Percentiles rank a stretch among this genome's conserved stretches.
These are phyloP conservation scores for Epichloe typhina DNA, from an alignment of 2,329 filamentous ascomycete species.

Conservation along the genomic window DNA sequence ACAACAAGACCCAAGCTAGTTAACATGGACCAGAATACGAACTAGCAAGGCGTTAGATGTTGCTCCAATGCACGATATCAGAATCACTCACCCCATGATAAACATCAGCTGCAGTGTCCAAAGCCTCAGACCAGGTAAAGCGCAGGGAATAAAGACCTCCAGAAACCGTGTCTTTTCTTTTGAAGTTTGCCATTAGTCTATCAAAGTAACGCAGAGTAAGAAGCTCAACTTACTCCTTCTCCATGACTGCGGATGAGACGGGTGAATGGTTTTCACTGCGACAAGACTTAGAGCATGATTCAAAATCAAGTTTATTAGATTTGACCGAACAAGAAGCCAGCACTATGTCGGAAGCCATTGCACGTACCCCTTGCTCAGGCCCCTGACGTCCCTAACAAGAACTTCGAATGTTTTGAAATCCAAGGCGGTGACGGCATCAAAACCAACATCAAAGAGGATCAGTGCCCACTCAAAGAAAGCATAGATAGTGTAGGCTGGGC, in stretches of 20 bases:
- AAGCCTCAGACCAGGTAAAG: constrained; percentile 60
- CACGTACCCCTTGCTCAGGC: constrained; percentile 95
- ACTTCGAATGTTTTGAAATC: constrained; percentile 88
- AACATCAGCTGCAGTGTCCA: constrained; percentile 77
- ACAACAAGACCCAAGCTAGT: constrained; percentile 80
- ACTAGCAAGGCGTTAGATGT: constrained; percentile 35
- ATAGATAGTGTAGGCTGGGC: constrained; percentile 84
- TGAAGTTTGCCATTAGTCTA: background rate
- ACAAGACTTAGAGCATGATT: constrained; percentile 27
- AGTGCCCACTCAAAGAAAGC: constrained; percentile 97
- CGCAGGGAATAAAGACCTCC: constrained; percentile 54
- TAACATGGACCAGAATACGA: constrained; percentile 89
- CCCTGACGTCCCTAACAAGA: constrained; percentile 77
- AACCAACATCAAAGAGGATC: constrained; percentile 88
- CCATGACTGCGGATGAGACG: constrained; percentile 37
- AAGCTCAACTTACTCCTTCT: constrained; percentile 56
- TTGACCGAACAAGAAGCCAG: constrained; percentile 17
- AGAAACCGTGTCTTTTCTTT: constrained; percentile 62
- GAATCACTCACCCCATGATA: constrained; percentile 68
- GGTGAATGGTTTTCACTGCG: constrained; percentile 34
- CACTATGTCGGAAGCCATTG: constrained; percentile 81
- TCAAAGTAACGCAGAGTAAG: background rate
- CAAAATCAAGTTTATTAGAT: constrained; percentile 19
- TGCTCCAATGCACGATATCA: background rate
- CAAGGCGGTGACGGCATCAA: constrained; percentile 85